Percentiles rank a stretch among this genome's conserved stretches.
Conservation (phyloP, 768 basidiomycete genomes). For the Lentinula sp. region DNA sequence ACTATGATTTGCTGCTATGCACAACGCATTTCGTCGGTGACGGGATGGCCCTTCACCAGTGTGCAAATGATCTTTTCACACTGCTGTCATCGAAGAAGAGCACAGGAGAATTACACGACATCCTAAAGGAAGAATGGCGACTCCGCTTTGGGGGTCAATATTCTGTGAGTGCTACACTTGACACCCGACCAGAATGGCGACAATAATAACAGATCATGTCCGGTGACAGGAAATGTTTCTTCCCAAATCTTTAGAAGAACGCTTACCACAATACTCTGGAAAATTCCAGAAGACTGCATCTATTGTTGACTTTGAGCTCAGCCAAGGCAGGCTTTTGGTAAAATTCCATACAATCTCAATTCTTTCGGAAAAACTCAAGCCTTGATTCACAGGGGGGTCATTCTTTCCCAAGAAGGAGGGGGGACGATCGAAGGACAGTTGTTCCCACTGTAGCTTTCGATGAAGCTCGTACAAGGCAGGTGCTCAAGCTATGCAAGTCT, state of each 20-base stretch:
- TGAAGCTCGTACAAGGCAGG: slow-evolving; percentile 46
- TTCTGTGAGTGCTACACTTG: slow-evolving; percentile 11
- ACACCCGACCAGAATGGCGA: not conserved
- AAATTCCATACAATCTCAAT: slow-evolving; percentile 10
- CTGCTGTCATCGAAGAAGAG: slow-evolving; percentile 34
- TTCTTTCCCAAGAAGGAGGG: slow-evolving; percentile 48
- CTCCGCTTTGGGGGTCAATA: slow-evolving; percentile 16
- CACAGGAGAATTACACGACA: slow-evolving; percentile 13
- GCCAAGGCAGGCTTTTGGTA: slow-evolving; percentile 53
- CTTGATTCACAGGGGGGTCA: slow-evolving; percentile 57
- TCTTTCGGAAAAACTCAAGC: not conserved
- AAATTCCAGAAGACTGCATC: slow-evolving; percentile 40
- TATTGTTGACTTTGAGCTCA: slow-evolving; percentile 49
- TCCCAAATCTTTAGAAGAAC: slow-evolving; percentile 45
- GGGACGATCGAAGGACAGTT: slow-evolving; percentile 47
- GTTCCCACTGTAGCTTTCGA: slow-evolving; percentile 65
- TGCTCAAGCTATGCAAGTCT: slow-evolving; percentile 65
- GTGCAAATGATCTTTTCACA: slow-evolving; percentile 74
- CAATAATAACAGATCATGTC: not conserved
- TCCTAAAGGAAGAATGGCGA: slow-evolving; percentile 28
- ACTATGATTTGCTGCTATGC: slow-evolving; percentile 64
- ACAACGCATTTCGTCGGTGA: slow-evolving; percentile 82
- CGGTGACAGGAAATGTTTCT: slow-evolving; percentile 21
- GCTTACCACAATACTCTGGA: slow-evolving; percentile 29
- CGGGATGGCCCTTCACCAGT: slow-evolving; percentile 80